Evolutionary conservation across 2,329 filamentous ascomycete genomes (phyloP).

Genomic region (Biscogniauxia sp.): DNA sequence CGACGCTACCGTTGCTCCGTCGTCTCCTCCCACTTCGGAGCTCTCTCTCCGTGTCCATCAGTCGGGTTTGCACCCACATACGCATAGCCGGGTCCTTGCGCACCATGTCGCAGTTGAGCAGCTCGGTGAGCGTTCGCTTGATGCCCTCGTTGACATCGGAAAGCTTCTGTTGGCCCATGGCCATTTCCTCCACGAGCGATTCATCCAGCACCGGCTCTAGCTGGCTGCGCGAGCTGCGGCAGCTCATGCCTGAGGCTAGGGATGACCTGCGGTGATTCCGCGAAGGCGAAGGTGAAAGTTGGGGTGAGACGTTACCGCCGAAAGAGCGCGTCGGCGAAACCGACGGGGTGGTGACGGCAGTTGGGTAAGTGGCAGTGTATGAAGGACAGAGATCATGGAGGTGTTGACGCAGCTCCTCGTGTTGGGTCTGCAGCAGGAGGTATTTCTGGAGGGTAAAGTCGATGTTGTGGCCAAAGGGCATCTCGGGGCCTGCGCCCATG

Average conservation of each 20-base stretch:
- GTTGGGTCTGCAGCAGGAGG: constrained; percentile 51
- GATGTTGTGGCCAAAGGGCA: constrained; percentile 35
- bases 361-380: constrained; percentile 36
- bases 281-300: constrained; percentile 31
- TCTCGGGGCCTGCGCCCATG: constrained; percentile 11
- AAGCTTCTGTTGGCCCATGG: constrained; percentile 51
- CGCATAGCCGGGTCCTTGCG: constrained; percentile 51
- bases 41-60: constrained; percentile 61
- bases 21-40: constrained; percentile 52
- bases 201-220: constrained; percentile 45
- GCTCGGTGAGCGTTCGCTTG: constrained; percentile 59
- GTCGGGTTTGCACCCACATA: constrained; percentile 56
- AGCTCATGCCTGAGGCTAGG: constrained; percentile 17
- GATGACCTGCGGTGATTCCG: constrained; percentile 30
- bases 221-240: constrained; percentile 21
- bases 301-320: constrained; percentile 47
- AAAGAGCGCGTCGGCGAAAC: constrained; percentile 59
- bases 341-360: constrained; percentile 48
- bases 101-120: constrained; percentile 58
- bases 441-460: constrained; percentile 54
- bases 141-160: constrained; percentile 59
- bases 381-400: constrained; percentile 49
- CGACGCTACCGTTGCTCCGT: constrained; percentile 37
- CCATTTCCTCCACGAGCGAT: constrained; percentile 47
- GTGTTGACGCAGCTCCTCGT: constrained; percentile 50